Evolutionary conservation across 2,329 filamentous ascomycete genomes (phyloP), one percentile per base, ranked within the genome.

Genomic region (Trichoderma sp.): DNA sequence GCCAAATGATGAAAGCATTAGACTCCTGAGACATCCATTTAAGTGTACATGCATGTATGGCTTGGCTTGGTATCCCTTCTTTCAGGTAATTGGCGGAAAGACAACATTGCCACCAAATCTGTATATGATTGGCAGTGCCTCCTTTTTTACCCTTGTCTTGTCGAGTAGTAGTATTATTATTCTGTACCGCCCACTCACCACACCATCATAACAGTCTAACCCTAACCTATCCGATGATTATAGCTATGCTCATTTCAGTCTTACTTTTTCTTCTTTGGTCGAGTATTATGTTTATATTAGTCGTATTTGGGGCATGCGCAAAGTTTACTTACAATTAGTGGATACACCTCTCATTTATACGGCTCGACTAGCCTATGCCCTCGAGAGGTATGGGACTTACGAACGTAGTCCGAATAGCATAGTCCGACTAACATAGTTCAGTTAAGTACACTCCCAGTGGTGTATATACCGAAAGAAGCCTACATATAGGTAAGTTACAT

Each of bases 261-360:
- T n/a, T n/a, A 40, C 16, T 19, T 19, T 31, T 53, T 24, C 21
- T 49, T 53, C n/a, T 35, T 35, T 27, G 4, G 8, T 21, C 60
- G 31, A n/a, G 19, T 35, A 3, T 53, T 53, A 53, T 53, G 43
- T 43, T 53, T 63, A 63, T 63, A 63, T 53, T 53, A 29, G 60
- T 21, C 31, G 7, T 53, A 35, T 53, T 52, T 27, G 14, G n/a
- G 13, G 4, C n/a, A 19, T 37, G 27, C 35, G 47, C 47, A 63
- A 49, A n/a, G 31, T 29, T 24, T 53, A n/a, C 49, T 21, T 52
- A n/a, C 37, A 6, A 40, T 7, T 2, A 6, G 16, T 7, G 37
- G 16, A 43, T 19, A 43, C 16, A 43, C 5, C 16, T 19, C 37
- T 43, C 5, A 19, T 19, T 7, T 19, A 19, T 5, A 43, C 16